A percentile compares a stretch with the other conserved stretches of the same genome.
Evolutionary conservation across 2,329 filamentous ascomycete species (phyloP).

Genomic region (Ilyonectria mors-panacis): DNA sequence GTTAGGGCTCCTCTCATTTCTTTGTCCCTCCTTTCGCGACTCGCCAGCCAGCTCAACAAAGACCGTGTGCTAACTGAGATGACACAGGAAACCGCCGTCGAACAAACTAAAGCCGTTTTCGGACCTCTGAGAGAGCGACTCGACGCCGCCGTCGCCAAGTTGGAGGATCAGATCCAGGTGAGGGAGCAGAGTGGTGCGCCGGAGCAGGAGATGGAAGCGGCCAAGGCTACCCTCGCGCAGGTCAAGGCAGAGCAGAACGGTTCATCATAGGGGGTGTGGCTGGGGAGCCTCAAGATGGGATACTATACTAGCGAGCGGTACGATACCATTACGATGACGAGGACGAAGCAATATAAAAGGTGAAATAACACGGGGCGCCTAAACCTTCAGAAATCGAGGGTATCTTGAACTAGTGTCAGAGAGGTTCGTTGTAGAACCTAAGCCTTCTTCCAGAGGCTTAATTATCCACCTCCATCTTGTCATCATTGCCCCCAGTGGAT

Average conservation of each 20-base stretch:
- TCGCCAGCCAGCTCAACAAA: too few relatives aligned
- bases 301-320: slow-evolving; percentile 12
- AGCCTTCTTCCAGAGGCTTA: slow-evolving; percentile 35
- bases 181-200: slow-evolving; percentile 63
- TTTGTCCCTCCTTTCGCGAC: neutral
- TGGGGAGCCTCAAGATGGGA: slow-evolving; percentile 1
- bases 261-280: slow-evolving; percentile 19
- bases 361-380: slow-evolving; percentile 20
- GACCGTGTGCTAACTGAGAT: slow-evolving; percentile 19
- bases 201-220: slow-evolving; percentile 67
- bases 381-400: slow-evolving; percentile 41
- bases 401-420: slow-evolving; percentile 46
- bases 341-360: slow-evolving; percentile 10
- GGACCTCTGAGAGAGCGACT: slow-evolving; percentile 81
- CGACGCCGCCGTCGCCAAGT: slow-evolving; percentile 76
- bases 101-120: slow-evolving; percentile 90
- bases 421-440: slow-evolving; percentile 7
- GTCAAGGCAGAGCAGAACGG: slow-evolving; percentile 57
- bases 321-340: slow-evolving; percentile 37
- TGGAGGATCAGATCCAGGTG: slow-evolving; percentile 84
- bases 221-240: slow-evolving; percentile 67
- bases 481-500: slow-evolving; percentile 62
- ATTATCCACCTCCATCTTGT: slow-evolving; percentile 77
- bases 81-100: slow-evolving; percentile 73
- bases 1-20: slow-evolving; percentile 62